Conservation (phyloP, 2,329 filamentous ascomycete species). For the Hypocreales sp. region DNA sequence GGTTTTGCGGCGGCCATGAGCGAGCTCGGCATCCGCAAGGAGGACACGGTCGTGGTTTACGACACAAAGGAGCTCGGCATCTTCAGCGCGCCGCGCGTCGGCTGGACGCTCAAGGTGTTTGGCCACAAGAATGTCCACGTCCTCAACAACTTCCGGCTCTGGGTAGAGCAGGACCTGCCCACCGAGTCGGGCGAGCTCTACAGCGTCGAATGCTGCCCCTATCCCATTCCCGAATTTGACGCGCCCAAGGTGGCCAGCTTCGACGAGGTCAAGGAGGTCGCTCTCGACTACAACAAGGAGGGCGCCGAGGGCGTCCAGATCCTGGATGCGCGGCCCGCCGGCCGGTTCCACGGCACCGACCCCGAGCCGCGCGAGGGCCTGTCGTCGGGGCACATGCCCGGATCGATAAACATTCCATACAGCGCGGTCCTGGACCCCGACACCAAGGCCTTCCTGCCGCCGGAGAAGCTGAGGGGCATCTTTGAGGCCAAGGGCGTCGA, state of each 20-base stretch:
- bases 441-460: constrained; percentile 65
- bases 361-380: constrained; percentile 79
- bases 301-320: constrained; percentile 74
- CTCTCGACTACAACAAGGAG: constrained; percentile 63
- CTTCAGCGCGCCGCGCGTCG: constrained; percentile 84
- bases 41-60: constrained; percentile 89
- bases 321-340: constrained; percentile 68
- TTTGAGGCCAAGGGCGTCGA: constrained; percentile 73
- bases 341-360: constrained; percentile 67
- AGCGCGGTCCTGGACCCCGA: constrained; percentile 64
- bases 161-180: constrained; percentile 71
- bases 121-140: constrained; percentile 81
- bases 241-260: constrained; percentile 58
- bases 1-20: constrained; percentile 81
- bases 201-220: constrained; percentile 47
- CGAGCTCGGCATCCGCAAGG: constrained; percentile 67
- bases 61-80: constrained; percentile 84
- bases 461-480: constrained; percentile 55
- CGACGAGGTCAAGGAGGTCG: constrained; percentile 68
- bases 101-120: constrained; percentile 84
- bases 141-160: constrained; percentile 91
- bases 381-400: constrained; percentile 82
- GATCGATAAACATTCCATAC: constrained; percentile 71
- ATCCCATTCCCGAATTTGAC: constrained; percentile 47
- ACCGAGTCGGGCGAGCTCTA: constrained; percentile 67